Percentiles rank a stretch among this genome's conserved stretches.
Evolutionary conservation across 2,329 filamentous ascomycete genomes (phyloP).

Genomic region (Phialocephala sp.): DNA sequence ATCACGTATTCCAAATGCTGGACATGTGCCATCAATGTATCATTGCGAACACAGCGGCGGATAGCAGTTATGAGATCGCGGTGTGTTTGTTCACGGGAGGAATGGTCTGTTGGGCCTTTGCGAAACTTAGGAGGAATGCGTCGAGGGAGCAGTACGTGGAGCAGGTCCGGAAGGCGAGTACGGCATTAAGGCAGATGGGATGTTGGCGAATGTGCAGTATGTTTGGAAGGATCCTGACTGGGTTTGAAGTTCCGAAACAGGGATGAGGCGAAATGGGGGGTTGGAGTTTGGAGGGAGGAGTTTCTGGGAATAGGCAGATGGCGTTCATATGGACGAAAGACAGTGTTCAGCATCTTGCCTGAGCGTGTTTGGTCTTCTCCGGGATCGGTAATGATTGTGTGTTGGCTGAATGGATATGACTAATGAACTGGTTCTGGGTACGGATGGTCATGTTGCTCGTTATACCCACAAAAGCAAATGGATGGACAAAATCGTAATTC

Average conservation of each 20-base stretch:
- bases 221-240: constrained; percentile 39
- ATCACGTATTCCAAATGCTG: constrained; percentile 36
- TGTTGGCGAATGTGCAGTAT: constrained; percentile 40
- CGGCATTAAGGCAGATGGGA: constrained; percentile 36
- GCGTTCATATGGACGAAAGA: background rate
- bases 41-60: constrained; percentile 24
- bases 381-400: background rate
- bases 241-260: constrained; percentile 30
- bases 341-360: background rate
- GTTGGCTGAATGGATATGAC: background rate
- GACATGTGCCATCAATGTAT: constrained; percentile 32
- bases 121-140: constrained; percentile 29
- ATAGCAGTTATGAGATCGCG: constrained; percentile 35
- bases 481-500: background rate
- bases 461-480: constrained; percentile 7
- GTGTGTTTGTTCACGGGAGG: constrained; percentile 39
- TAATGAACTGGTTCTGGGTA: background rate
- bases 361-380: background rate
- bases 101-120: constrained; percentile 41
- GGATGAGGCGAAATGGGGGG: background rate
- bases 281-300: background rate
- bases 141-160: constrained; percentile 28
- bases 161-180: constrained; percentile 34
- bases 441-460: background rate
- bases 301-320: background rate